Percentiles rank a stretch among this genome's conserved stretches.
These are phyloP conservation scores for Brassica juncea DNA, from an alignment of 345 rosid genomes.

Conservation along the genomic window DNA sequence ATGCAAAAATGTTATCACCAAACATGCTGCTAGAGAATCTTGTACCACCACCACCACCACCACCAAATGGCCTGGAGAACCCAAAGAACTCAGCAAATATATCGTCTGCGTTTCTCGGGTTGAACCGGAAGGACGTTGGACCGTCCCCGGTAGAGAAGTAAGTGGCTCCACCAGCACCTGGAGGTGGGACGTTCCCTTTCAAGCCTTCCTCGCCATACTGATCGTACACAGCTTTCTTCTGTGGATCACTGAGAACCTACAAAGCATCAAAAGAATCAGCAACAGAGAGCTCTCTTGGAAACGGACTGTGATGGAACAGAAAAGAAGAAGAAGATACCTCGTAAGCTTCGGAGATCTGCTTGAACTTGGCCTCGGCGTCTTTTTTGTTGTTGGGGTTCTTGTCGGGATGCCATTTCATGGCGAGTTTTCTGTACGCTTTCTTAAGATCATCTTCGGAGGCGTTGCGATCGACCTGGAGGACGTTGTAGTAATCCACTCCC, in stretches of 20 bases:
- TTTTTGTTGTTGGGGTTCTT: constrained; percentile 52
- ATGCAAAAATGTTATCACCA: constrained; percentile 50
- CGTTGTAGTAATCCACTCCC: constrained; percentile 67
- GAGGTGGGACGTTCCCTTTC: constrained; percentile 75
- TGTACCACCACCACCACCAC: constrained; percentile 29
- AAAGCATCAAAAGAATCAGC: background rate
- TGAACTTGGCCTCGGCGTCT: constrained; percentile 71
- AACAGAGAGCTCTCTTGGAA: background rate
- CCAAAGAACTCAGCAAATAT: constrained; percentile 78
- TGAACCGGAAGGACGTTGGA: constrained; percentile 64
- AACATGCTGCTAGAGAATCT: constrained; percentile 60
- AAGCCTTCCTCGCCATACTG: constrained; percentile 85
- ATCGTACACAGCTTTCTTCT: constrained; percentile 75
- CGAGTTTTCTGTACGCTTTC: constrained; percentile 62
- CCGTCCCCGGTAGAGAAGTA: constrained; percentile 77
- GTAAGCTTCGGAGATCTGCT: constrained; percentile 72
- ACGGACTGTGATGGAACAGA: background rate
- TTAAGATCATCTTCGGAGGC: constrained; percentile 65
- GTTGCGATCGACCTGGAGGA: constrained; percentile 55
- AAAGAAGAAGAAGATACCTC: constrained; percentile 38
- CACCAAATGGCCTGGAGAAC: constrained; percentile 58
- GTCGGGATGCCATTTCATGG: constrained; percentile 49
- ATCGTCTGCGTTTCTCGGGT: constrained; percentile 68
- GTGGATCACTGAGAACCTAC: constrained; percentile 80
- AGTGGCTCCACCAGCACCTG: constrained; percentile 70